Percentiles rank a stretch among this genome's conserved stretches.
phyloP scores from a whole-genome alignment of 2,329 filamentous ascomycete species.

The Aspergillus sp. region DNA sequence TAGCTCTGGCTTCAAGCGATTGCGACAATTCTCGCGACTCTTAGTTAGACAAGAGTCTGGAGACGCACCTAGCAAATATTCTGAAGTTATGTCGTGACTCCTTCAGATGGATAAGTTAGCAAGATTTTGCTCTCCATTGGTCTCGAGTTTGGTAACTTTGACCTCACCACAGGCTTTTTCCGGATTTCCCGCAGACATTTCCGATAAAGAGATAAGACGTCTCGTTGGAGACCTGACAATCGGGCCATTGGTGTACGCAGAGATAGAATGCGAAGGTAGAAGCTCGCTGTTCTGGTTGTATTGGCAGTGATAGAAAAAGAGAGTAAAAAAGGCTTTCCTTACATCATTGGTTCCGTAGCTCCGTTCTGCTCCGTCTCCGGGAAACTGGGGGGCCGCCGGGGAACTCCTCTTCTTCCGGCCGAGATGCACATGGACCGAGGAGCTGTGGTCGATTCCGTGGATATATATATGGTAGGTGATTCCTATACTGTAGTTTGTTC shows the following conservation, averaged over 20 bases:
- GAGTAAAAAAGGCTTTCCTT: background rate
- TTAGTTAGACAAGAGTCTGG: background rate
- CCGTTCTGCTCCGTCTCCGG: constrained; percentile 18
- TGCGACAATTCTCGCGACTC: background rate
- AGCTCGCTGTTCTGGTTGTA: background rate
- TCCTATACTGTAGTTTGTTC: background rate
- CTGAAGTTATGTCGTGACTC: constrained; percentile 37
- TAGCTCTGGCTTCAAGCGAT: background rate
- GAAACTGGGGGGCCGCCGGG: constrained; percentile 6
- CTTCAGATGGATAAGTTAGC: constrained; percentile 16
- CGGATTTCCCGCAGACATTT: constrained; percentile 74
- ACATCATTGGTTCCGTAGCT: constrained; percentile 5
- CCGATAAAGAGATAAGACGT: constrained; percentile 80
- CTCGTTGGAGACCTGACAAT: constrained; percentile 81
- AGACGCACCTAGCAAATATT: constrained; percentile 34
- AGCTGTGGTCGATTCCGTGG: background rate
- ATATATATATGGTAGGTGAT: background rate
- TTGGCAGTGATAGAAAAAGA: no score
- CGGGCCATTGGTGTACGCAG: constrained; percentile 28
- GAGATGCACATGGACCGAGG: constrained; percentile 11
- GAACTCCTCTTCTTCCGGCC: constrained; percentile 18
- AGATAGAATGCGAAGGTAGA: background rate
- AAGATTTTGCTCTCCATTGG: background rate
- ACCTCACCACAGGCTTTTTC: constrained; percentile 66
- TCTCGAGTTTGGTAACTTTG: background rate